phyloP scores from a whole-genome alignment of 805 yeast species.

The Candida hungchunana region DNA sequence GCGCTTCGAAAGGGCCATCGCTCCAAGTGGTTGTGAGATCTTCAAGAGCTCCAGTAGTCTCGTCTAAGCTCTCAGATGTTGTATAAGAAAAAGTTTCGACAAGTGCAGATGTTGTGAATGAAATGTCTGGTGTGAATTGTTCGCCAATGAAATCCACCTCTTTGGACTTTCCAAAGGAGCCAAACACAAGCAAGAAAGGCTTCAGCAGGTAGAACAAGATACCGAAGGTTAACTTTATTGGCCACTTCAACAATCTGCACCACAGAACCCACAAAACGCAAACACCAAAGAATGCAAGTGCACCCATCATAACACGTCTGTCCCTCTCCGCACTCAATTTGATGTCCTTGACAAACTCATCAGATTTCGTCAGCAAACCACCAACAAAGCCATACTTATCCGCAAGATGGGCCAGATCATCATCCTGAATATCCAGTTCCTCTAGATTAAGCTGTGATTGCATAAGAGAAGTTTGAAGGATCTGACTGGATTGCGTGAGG shows the following conservation, averaged over 20 bases:
- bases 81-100: not conserved
- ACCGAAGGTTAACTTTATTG: conserved; percentile 13
- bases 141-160: conserved; percentile 8
- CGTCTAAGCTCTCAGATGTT: not conserved
- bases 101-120: no score
- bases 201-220: conserved; percentile 11
- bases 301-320: conserved; percentile 21
- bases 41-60: not conserved
- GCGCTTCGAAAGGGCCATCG: not conserved
- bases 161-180: conserved; percentile 6
- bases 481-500: conserved; percentile 22
- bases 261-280: conserved; percentile 22
- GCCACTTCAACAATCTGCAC: conserved; percentile 21
- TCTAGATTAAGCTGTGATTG: conserved; percentile 26
- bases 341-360: conserved; percentile 24
- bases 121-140: conserved; percentile 2
- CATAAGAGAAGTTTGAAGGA: conserved; percentile 23
- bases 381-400: conserved; percentile 20
- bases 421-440: conserved; percentile 23
- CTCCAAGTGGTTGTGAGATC: not conserved
- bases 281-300: conserved; percentile 20
- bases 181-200: conserved; percentile 11
- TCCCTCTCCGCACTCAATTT: conserved; percentile 23
- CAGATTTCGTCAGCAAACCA: conserved; percentile 20
- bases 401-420: conserved; percentile 16